Base-by-base conservation (phyloP, 371 early-diverging fungal genomes). In the Mortierella sp. region DNA sequence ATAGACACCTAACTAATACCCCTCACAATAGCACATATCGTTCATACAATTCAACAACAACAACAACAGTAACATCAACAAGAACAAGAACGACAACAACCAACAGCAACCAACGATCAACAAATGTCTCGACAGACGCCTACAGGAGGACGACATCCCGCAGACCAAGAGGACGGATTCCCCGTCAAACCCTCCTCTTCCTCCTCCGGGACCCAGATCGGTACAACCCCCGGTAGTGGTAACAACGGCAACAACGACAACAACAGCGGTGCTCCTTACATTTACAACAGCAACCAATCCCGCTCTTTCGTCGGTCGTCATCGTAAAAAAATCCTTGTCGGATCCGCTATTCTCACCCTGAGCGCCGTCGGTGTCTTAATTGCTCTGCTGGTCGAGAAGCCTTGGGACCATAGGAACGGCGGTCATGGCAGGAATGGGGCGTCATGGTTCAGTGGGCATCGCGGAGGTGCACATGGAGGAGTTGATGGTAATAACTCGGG, bases 271-370 rank as follows among this genome's bases (percentile, higher is more conserved):
- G 50, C 10, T 0, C 14, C 50, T 13, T 31, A 63, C 7, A 31
- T 34, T 34, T 63, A 21, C 54, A 21, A 19, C 44, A 11, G 44
- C 60, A 26, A 71, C 21, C 31, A 2, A 0, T 31, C 70, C 13
- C 80, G 65, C 13, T 77, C 80, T 1, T 84, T 75, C 44, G 52
- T 78, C 0, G 70, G 60, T 24, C 80, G 80, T 19, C 74, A 80
- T 55, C 82, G 80, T 13, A 81, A 80, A 54, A 42, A 42, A 1
- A 65, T 85, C 52, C 71, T 85, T 1, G 77, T 50, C 0, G 86
- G 86, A 14, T 72, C 86, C 6, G 80, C 65, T 2, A 24, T 86
- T 3, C n/a, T 87, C 26, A 87, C 87, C 0, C 44, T 87, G 55
- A 31, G 70, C 6, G 71, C 76, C 19, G 77, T 78, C 28, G 50